Base-by-base conservation (phyloP, 2,329 filamentous ascomycete genomes). In the Monilinia aucupariae region DNA sequence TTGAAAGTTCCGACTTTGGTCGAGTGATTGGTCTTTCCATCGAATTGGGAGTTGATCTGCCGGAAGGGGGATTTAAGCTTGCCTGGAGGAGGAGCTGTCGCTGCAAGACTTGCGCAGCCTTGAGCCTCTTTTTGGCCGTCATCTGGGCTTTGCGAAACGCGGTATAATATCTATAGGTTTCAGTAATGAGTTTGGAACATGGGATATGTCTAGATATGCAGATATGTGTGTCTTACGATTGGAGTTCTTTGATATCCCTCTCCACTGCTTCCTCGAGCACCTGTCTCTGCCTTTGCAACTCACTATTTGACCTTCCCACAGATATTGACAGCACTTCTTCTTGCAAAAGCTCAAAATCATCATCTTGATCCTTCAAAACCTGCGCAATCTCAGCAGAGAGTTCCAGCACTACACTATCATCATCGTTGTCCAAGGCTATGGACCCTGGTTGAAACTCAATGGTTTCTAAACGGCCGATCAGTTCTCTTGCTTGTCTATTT, bases 71-170 rank as follows among this genome's bases (percentile, higher is more conserved):
- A 25, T 47, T 54, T 61, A 58, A 37, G 45, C 45, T 50, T 17
- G 83, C 85, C 17, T 85, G 83, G 65, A 96, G 84, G 59, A 96
- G 80, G 27, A 91, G 79, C 68, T 91, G 85, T 67, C 91, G 85
- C 75, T 97, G 91, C 69, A 86, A 86, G 59, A 85, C 82, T 73
- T 88, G 90, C 20, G 91, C 90, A 61, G 81, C 78, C 70, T 90
- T 85, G 45, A 92, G 83, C 75, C 85, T 89, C 67, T 85, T 83
- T 74, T 91, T 93, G 25, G 91, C 92, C 32, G 84, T 80, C 60
- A 96, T 78, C 71, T 96, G 90, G 15, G 93, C 92, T 74, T 86
- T 88, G 68, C 92, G 87, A 75, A 96, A 97, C 39, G 85, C 83
- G 41, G 81, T 78, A 47, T 69, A 65, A 34, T 60, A 68, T 59